Conservation (phyloP, 2,329 filamentous ascomycete species). For the Dactylellina haptotyla region DNA sequence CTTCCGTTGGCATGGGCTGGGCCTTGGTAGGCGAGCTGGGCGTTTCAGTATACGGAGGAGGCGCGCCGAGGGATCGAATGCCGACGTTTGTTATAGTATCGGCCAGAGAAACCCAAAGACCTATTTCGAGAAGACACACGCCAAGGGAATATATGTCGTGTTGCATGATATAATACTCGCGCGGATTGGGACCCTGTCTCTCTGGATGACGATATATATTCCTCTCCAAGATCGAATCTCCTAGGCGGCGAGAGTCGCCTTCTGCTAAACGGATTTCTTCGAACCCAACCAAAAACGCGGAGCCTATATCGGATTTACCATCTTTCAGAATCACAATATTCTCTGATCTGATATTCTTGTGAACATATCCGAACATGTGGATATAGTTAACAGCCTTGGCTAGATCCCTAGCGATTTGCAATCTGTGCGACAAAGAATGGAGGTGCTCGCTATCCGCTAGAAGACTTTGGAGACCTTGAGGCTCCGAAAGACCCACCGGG, state of each 20-base stretch:
- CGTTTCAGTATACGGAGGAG: constrained; percentile 2
- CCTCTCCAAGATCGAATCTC: constrained; percentile 62
- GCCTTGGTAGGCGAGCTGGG: not conserved
- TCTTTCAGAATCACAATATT: constrained; percentile 60
- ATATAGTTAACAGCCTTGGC: constrained; percentile 60
- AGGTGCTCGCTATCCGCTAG: constrained; percentile 9
- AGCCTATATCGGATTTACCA: constrained; percentile 54
- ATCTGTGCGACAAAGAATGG: constrained; percentile 58
- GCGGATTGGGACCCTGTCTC: constrained; percentile 63
- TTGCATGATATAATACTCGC: constrained; percentile 65
- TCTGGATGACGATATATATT: constrained; percentile 67
- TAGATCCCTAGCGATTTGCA: constrained; percentile 60
- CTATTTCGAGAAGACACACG: constrained; percentile 67
- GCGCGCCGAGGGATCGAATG: not conserved
- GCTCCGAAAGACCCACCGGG: constrained; percentile 45
- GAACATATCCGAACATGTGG: constrained; percentile 63
- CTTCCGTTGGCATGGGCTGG: not conserved
- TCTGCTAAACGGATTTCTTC: constrained; percentile 62
- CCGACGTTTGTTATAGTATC: constrained; percentile 5
- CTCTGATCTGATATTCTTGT: constrained; percentile 65
- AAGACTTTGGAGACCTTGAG: constrained; percentile 12
- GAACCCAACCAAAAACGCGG: constrained; percentile 64
- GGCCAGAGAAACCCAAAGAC: constrained; percentile 61
- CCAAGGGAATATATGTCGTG: constrained; percentile 70
- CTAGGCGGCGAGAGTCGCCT: constrained; percentile 55